Percentiles rank a stretch among this genome's conserved stretches.
These are phyloP conservation scores for Taphrina populina DNA, from an alignment of 1,139 yeast genomes.

Conservation along the genomic window DNA sequence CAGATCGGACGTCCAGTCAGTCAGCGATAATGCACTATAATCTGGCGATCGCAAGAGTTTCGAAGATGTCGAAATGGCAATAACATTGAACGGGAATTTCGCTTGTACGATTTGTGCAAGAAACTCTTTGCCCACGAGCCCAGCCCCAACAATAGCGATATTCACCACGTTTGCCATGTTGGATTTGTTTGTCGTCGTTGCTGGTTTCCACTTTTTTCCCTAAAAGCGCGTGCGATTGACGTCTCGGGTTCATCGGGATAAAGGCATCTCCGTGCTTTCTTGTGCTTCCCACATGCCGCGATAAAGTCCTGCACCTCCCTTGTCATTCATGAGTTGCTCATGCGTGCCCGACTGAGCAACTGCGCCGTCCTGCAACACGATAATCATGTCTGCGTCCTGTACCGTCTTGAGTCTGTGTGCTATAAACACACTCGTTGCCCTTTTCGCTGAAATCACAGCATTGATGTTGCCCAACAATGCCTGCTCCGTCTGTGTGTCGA, in stretches of 20 bases:
- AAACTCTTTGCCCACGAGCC: conserved; percentile 92
- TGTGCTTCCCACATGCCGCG: conserved; percentile 86
- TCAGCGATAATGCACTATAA: conserved; percentile 66
- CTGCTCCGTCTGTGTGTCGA: conserved; percentile 95
- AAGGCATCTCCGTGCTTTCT: conserved; percentile 63
- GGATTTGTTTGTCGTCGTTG: too few species aligned
- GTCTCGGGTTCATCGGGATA: conserved; percentile 9
- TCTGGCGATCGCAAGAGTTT: conserved; percentile 67
- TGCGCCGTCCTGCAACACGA: conserved; percentile 73
- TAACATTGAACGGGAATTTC: conserved; percentile 60
- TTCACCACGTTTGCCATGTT: conserved; percentile 12
- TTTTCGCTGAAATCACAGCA: conserved; percentile 37
- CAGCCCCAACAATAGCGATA: conserved; percentile 56
- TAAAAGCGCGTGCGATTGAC: too few species aligned
- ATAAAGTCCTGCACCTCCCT: conserved; percentile 57
- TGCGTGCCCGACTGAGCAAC: conserved; percentile 91
- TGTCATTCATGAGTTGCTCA: conserved; percentile 57
- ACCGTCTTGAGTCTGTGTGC: conserved; percentile 93
- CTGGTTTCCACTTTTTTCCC: too few species aligned
- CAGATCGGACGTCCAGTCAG: conserved; percentile 55
- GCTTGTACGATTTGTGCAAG: conserved; percentile 65
- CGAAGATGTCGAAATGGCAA: conserved; percentile 71
- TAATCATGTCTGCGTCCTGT: conserved; percentile 90
- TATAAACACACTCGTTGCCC: conserved; percentile 78
- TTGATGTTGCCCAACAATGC: conserved; percentile 57